Evolutionary conservation across 148 eudicot genomes (phyloP).

Genomic region (Rhododendron vialii): DNA sequence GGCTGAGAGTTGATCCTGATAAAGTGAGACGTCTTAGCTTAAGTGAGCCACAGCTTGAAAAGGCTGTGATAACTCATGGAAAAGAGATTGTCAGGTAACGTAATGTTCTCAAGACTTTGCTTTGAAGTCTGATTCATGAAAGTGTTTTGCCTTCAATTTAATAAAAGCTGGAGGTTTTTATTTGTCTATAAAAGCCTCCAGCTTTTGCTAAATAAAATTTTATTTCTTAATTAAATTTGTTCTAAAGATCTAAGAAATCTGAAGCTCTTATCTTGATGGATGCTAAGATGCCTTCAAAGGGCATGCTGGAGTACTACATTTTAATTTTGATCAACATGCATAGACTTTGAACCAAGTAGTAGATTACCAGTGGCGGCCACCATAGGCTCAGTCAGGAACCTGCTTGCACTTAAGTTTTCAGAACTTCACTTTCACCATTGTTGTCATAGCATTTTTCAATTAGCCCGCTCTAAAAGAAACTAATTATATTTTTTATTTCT

Average conservation of each 20-base stretch:
- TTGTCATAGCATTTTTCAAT: neutral
- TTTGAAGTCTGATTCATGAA: neutral
- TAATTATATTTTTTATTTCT: neutral
- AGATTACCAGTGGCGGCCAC: neutral
- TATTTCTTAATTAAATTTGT: neutral
- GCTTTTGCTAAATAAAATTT: neutral
- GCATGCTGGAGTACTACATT: neutral
- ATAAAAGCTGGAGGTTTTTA: neutral
- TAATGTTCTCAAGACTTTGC: neutral
- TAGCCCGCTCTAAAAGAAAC: neutral
- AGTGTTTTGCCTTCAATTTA: neutral
- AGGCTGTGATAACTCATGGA: conserved; percentile 48
- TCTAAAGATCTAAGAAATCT: neutral
- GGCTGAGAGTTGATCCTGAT: conserved; percentile 51
- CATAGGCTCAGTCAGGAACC: neutral
- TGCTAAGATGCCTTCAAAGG: neutral
- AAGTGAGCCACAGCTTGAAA: conserved; percentile 69
- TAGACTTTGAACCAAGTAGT: neutral
- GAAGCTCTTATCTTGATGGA: neutral
- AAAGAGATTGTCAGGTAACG: conserved; percentile 55
- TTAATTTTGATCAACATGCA: neutral
- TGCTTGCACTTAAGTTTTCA: neutral
- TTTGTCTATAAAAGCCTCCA: no score
- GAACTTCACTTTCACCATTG: neutral
- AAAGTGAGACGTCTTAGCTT: conserved; percentile 79